phyloP scores from a whole-genome alignment of 139 green algal genomes.

The Yamagishiella unicocca region DNA sequence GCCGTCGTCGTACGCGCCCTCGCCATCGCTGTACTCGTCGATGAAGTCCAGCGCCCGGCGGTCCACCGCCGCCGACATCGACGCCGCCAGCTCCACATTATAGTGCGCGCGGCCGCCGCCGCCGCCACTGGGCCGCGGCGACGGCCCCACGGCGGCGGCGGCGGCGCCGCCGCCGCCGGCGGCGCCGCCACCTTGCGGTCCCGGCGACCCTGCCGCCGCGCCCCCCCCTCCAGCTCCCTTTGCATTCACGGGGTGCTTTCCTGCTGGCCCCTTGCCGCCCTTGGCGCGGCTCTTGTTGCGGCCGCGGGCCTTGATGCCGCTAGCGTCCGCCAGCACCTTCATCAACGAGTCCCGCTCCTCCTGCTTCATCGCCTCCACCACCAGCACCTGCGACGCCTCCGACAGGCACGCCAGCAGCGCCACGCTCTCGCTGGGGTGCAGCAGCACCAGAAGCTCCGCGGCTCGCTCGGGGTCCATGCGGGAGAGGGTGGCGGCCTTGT shows the following conservation, averaged over 20 bases:
- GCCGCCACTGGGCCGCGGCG: background rate
- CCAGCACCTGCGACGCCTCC: constrained; percentile 39
- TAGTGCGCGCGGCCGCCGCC: background rate
- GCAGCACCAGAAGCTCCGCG: constrained; percentile 53
- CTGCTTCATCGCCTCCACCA: constrained; percentile 53
- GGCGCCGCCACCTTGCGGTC: background rate
- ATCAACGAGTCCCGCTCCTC: constrained; percentile 55
- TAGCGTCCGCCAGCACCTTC: constrained; percentile 41
- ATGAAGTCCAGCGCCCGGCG: constrained; percentile 9
- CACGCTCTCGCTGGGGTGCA: constrained; percentile 55
- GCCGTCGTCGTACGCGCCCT: background rate
- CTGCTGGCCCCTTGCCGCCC: background rate
- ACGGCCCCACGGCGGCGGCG: background rate
- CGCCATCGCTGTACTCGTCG: constrained; percentile 3
- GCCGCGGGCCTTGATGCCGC: background rate
- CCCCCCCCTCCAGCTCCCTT: background rate
- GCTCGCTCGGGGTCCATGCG: constrained; percentile 56
- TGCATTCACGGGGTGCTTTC: constrained; percentile 8
- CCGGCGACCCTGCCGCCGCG: background rate
- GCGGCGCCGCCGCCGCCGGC: background rate
- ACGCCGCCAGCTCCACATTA: background rate
- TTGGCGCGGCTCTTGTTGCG: background rate
- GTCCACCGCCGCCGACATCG: background rate
- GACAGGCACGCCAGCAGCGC: constrained; percentile 59
- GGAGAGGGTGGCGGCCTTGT: constrained; percentile 54